These are phyloP conservation scores for Lasiodiplodia sp. DNA, from an alignment of 2,329 filamentous ascomycete species.

Conservation along the genomic window DNA sequence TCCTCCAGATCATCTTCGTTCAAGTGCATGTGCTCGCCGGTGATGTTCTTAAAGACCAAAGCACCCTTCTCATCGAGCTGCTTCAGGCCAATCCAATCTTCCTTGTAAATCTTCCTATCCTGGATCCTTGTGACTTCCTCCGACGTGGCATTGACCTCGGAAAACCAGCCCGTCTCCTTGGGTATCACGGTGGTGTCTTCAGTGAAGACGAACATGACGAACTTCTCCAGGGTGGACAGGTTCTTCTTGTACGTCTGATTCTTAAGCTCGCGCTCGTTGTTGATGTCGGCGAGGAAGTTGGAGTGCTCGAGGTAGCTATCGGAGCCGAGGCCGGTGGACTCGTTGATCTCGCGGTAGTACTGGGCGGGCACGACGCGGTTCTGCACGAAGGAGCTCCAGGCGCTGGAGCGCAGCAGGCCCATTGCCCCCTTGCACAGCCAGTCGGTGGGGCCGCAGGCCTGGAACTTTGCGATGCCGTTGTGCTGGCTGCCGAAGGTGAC, in stretches of 20 bases:
- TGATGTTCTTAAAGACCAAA: slow-evolving; percentile 74
- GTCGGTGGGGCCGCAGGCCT: slow-evolving; percentile 73
- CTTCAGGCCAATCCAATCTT: slow-evolving; percentile 93
- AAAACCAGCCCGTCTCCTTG: slow-evolving; percentile 91
- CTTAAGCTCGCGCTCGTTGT: slow-evolving; percentile 84
- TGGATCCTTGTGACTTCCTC: slow-evolving; percentile 70
- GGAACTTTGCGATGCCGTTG: slow-evolving; percentile 88
- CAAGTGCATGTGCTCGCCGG: slow-evolving; percentile 86
- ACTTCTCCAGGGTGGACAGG: slow-evolving; percentile 72
- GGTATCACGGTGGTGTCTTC: slow-evolving; percentile 87
- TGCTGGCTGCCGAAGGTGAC: slow-evolving; percentile 92
- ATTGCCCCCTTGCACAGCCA: slow-evolving; percentile 83
- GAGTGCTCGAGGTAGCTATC: slow-evolving; percentile 78
- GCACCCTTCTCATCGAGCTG: slow-evolving; percentile 79
- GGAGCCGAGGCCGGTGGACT: slow-evolving; percentile 59
- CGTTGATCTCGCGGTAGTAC: slow-evolving; percentile 80
- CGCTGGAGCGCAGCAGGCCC: slow-evolving; percentile 77
- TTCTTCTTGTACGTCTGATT: slow-evolving; percentile 77
- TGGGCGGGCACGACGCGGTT: slow-evolving; percentile 85
- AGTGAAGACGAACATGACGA: slow-evolving; percentile 90
- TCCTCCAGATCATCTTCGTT: slow-evolving; percentile 69
- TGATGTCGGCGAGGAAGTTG: slow-evolving; percentile 93
- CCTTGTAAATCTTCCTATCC: slow-evolving; percentile 76
- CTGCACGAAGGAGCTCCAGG: slow-evolving; percentile 82
- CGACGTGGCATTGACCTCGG: slow-evolving; percentile 76